Conservation (phyloP, 1,284 basidiomycete species). For the Malassezia caprae region DNA sequence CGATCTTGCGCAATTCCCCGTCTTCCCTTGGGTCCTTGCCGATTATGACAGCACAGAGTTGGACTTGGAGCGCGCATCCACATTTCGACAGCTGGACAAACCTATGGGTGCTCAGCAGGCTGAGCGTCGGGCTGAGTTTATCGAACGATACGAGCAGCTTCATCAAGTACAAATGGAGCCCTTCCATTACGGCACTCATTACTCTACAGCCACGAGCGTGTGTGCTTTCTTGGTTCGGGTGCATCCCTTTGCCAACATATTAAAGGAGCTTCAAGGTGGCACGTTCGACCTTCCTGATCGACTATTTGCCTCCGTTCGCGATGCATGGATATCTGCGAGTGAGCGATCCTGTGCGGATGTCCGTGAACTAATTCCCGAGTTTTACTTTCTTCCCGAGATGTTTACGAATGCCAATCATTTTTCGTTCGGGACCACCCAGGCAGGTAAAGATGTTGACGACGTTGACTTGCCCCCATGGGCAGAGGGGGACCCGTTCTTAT, state of each 20-base stretch:
- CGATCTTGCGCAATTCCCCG: constrained; percentile 85
- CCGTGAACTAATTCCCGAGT: constrained; percentile 85
- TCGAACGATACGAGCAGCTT: constrained; percentile 61
- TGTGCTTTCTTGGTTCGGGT: constrained; percentile 86
- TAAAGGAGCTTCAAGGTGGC: constrained; percentile 50
- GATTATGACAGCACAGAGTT: constrained; percentile 70
- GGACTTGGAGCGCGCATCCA: constrained; percentile 59
- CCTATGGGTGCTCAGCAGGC: constrained; percentile 86
- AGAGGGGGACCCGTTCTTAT: constrained; percentile 69
- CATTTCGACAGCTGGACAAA: constrained; percentile 68
- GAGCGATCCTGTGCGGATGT: constrained; percentile 82
- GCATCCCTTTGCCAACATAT: constrained; percentile 54
- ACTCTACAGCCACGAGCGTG: constrained; percentile 90
- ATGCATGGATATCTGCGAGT: constrained; percentile 76
- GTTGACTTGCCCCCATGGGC: constrained; percentile 89
- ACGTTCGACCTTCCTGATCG: constrained; percentile 92
- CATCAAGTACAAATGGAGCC: constrained; percentile 65
- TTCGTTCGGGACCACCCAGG: constrained; percentile 72
- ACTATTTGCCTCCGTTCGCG: constrained; percentile 62
- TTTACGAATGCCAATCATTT: constrained; percentile 53
- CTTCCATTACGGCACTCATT: constrained; percentile 62
- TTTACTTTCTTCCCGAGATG: constrained; percentile 57
- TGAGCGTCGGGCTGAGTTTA: constrained; percentile 52
- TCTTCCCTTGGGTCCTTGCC: constrained; percentile 79
- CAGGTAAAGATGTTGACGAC: constrained; percentile 71